Conservation (phyloP, 2,329 filamentous ascomycete genomes). For the Aspergillus sp. region DNA sequence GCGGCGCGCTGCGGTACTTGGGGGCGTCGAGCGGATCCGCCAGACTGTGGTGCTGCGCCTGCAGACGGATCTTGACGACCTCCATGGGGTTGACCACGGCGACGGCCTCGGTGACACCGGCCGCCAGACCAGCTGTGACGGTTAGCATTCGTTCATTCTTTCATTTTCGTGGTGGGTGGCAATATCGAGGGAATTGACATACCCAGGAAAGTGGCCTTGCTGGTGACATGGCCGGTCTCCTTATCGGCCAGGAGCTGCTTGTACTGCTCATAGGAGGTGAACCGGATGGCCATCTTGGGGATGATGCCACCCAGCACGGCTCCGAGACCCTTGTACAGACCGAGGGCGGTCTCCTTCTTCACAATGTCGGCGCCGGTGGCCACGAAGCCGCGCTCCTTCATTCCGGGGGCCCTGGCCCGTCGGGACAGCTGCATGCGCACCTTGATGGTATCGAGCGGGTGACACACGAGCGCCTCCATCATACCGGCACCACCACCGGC, state of each 20-base stretch:
- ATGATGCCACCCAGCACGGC: constrained; percentile 95
- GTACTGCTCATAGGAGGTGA: constrained; percentile 95
- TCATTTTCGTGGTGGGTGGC: neutral
- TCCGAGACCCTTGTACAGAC: constrained; percentile 96
- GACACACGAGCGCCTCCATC: constrained; percentile 97
- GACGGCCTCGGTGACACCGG: constrained; percentile 94
- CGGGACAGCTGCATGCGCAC: constrained; percentile 98
- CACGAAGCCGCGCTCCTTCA: constrained; percentile 81
- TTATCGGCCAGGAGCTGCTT: constrained; percentile 76
- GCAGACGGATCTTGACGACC: constrained; percentile 96
- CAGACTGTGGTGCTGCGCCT: constrained; percentile 97
- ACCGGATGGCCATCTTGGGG: constrained; percentile 98
- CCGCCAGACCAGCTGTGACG: constrained; percentile 74
- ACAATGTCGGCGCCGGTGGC: constrained; percentile 84
- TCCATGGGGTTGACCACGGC: constrained; percentile 98
- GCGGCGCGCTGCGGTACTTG: constrained; percentile 94
- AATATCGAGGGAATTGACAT: constrained; percentile 26
- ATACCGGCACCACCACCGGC: constrained; percentile 95
- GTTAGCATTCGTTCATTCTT: neutral
- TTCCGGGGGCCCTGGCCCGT: constrained; percentile 75
- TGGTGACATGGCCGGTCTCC: constrained; percentile 65
- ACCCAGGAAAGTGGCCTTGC: constrained; percentile 71
- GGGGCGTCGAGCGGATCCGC: constrained; percentile 93
- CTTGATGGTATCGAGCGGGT: constrained; percentile 94
- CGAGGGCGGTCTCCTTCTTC: constrained; percentile 83